Conservation (phyloP, 73 alveolate species). For the Paramecium sonneborni region DNA sequence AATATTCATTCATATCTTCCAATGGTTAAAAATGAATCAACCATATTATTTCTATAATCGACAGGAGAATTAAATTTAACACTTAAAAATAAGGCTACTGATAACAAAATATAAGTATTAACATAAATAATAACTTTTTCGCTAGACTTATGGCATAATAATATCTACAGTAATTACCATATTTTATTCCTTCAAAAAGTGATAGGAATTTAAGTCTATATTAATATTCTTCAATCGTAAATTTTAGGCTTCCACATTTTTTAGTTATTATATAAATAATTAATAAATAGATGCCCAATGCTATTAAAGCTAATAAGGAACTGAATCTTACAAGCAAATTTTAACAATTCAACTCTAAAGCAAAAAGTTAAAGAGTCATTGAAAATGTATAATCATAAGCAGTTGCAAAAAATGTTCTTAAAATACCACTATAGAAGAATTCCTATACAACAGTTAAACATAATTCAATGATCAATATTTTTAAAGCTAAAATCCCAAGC, state of each 20-base stretch:
- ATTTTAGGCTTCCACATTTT: neutral
- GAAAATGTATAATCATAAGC: neutral
- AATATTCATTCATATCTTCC: neutral
- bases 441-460: neutral
- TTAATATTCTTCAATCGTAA: neutral
- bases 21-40: neutral
- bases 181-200: neutral
- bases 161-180: neutral
- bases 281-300: neutral
- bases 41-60: neutral
- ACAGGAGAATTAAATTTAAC: neutral
- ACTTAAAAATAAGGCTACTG: neutral
- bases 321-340: neutral
- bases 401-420: conserved; percentile 4
- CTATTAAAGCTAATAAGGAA: neutral
- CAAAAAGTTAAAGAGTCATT: neutral
- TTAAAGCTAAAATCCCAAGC: neutral
- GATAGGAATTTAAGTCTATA: neutral
- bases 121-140: neutral
- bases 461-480: neutral
- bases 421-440: neutral
- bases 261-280: neutral
- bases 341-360: neutral
- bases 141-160: neutral
- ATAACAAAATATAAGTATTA: neutral